Base-by-base conservation (phyloP, 202 grass and related monocot genomes). In the Zoysia matrella region DNA sequence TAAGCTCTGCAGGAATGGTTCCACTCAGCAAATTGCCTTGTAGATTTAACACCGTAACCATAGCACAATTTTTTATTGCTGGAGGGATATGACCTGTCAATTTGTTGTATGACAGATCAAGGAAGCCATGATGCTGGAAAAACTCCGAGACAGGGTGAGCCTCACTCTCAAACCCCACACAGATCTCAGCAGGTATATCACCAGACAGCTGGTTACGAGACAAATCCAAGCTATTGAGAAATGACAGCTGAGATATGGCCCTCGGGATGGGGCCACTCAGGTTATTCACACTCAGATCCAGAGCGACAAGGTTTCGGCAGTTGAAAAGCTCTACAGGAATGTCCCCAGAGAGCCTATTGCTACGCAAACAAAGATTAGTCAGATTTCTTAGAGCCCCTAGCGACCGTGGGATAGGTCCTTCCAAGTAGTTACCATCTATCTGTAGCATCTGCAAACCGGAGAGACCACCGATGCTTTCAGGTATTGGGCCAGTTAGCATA, bases 141-240 rank as follows among this genome's bases (percentile, higher is more conserved):
- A 99, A 99, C 78, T 99, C 96, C 0, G 96, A 99, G 85, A 93
- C 96, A 3, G 96, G 96, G 81, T 88, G 91, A 69, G 68, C 80
- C 61, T 82, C 85, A 74, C 82, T 86, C 83, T 91, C 88, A 80
- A 95, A 99, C 60, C 96, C 92, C 53, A 62, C 73, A 67, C 96
- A 99, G 43, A 95, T 89, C 56, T 90, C 78, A 79, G 80, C 71
- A 72, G 96, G 96, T 71, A 99, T 95, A 69, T 80, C 40, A 69
- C 92, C 90, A 47, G 91, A 86, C 15, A 99, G 83, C 85, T 79
- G 89, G 63, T 99, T 99, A 75, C 85, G 79, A 47, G 92, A 95
- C 78, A 99, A 82, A 84, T 91, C 86, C 87, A 99, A 92, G 81
- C 89, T 99, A 73, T 89, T 88, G 64, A 99, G 89, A 78, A 91